A percentile compares a stretch with the other conserved stretches of the same genome.
These are phyloP conservation scores for Saccharomyces paradoxus DNA, from an alignment of 805 yeast species.

Conservation along the genomic window DNA sequence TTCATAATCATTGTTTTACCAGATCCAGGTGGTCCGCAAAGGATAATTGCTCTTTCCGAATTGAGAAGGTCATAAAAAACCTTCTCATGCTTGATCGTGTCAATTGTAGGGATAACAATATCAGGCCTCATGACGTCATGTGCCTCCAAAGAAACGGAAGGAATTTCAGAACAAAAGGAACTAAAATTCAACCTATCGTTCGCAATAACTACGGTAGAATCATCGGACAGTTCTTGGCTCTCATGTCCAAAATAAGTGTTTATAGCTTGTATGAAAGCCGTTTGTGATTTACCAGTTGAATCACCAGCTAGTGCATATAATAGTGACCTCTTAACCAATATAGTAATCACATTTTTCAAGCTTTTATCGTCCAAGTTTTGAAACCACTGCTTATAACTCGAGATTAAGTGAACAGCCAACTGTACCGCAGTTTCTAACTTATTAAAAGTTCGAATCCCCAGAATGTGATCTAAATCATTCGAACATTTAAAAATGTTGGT, in stretches of 20 bases:
- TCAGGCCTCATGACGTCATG: constrained; percentile 54
- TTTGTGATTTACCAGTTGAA: not conserved
- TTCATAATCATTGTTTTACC: constrained; percentile 91
- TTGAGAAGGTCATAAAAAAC: constrained; percentile 49
- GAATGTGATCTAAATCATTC: not conserved
- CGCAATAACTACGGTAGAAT: constrained; percentile 24
- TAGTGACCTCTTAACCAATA: not conserved
- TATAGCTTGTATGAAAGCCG: not conserved
- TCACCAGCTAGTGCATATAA: not conserved
- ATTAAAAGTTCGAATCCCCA: not conserved
- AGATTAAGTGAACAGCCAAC: not conserved
- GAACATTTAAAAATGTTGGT: not conserved
- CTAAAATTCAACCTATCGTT: constrained; percentile 43
- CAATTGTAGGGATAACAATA: constrained; percentile 68
- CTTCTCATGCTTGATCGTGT: constrained; percentile 60
- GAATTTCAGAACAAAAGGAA: constrained; percentile 35
- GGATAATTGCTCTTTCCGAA: constrained; percentile 51
- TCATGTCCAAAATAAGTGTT: not conserved
- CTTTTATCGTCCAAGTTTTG: not conserved
- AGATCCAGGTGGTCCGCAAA: constrained; percentile 96
- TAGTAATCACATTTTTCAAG: not conserved
- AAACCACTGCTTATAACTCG: not conserved
- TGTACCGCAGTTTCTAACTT: not conserved
- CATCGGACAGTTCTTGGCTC: not conserved
- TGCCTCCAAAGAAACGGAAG: constrained; percentile 42